Conservation (phyloP, 2,329 filamentous ascomycete species). For the Fusarium marasasianum region DNA sequence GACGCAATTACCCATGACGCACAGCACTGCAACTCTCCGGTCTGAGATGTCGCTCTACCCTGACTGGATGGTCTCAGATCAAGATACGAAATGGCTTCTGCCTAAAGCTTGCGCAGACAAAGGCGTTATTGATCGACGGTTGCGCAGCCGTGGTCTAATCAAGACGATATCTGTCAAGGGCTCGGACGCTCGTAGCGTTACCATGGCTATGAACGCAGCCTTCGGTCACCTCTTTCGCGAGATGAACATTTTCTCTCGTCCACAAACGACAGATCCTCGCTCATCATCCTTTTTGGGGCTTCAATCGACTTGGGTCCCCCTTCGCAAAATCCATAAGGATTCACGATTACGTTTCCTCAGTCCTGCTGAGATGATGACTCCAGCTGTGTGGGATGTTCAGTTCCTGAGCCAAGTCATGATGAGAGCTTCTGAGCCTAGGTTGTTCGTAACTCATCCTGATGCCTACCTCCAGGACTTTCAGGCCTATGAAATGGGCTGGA, state of each 20-base stretch:
- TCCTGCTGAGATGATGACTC: constrained; percentile 77
- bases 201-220: constrained; percentile 67
- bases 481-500: constrained; percentile 68
- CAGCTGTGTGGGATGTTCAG: constrained; percentile 74
- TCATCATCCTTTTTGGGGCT: constrained; percentile 66
- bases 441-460: constrained; percentile 80
- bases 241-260: constrained; percentile 50
- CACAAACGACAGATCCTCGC: constrained; percentile 40
- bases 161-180: constrained; percentile 69
- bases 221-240: constrained; percentile 67
- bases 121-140: constrained; percentile 72
- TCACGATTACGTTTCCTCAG: constrained; percentile 76
- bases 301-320: constrained; percentile 75
- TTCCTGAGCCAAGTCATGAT: constrained; percentile 80
- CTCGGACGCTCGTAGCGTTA: constrained; percentile 73
- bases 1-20: constrained; percentile 63
- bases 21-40: constrained; percentile 55
- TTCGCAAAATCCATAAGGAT: constrained; percentile 80
- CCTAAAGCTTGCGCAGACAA: constrained; percentile 74
- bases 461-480: constrained; percentile 74
- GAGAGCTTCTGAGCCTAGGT: constrained; percentile 72
- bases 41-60: constrained; percentile 58
- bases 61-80: constrained; percentile 57
- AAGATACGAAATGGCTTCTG: constrained; percentile 69
- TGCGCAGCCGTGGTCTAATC: constrained; percentile 78